Conservation (phyloP, 495 filamentous ascomycete species). For the Penicillium antarcticum region DNA sequence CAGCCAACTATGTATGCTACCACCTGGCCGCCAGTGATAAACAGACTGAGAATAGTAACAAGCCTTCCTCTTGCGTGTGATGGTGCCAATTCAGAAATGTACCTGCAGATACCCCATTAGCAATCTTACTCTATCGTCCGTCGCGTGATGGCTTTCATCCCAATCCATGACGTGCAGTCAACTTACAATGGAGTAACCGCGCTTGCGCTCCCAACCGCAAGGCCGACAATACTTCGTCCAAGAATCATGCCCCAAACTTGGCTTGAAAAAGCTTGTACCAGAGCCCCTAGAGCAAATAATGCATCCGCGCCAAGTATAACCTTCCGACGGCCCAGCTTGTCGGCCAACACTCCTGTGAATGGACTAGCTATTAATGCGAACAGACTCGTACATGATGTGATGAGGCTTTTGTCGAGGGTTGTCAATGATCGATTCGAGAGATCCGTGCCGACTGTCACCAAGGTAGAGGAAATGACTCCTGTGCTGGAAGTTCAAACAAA, state of each 20-base stretch:
- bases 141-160: too few relatives aligned
- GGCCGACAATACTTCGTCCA: conserved; percentile 76
- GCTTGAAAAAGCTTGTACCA: conserved; percentile 62
- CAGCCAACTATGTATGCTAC: conserved; percentile 79
- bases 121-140: background rate
- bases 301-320: conserved; percentile 78
- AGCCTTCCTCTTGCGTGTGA: conserved; percentile 69
- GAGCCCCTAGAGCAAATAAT: conserved; percentile 72
- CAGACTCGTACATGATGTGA: conserved; percentile 78
- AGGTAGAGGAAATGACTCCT: conserved; percentile 84
- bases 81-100: conserved; percentile 83
- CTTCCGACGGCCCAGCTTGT: conserved; percentile 66
- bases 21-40: conserved; percentile 82
- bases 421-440: conserved; percentile 66
- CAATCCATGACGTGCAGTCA: background rate
- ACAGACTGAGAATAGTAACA: conserved; percentile 73
- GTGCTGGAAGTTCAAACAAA: conserved; percentile 52
- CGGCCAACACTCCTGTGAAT: conserved; percentile 70
- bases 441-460: conserved; percentile 73
- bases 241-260: conserved; percentile 69
- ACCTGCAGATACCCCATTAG: conserved; percentile 32
- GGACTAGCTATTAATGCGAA: conserved; percentile 78
- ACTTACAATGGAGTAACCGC: conserved; percentile 74
- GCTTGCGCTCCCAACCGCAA: conserved; percentile 79
- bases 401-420: conserved; percentile 76